Percentiles rank a stretch among this genome's conserved stretches.
Conservation (phyloP, 2,329 filamentous ascomycete species). For the Cercospora beticola region DNA sequence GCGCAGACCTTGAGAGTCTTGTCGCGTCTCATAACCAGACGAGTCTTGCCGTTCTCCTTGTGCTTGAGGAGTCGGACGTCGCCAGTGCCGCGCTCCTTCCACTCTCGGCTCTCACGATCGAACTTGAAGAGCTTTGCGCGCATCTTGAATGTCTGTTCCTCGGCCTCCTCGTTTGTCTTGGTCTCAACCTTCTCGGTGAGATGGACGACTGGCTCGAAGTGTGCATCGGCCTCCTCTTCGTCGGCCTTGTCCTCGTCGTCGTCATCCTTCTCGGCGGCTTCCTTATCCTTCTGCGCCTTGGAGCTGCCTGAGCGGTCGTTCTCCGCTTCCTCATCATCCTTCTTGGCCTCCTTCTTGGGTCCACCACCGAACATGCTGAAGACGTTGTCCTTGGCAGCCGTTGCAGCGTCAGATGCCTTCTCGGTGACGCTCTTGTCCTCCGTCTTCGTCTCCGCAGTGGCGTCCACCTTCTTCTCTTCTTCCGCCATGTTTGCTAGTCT, state of each 20-base stretch:
- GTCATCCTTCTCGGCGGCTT: slow-evolving; percentile 46
- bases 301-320: slow-evolving; percentile 87
- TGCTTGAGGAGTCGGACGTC: slow-evolving; percentile 97
- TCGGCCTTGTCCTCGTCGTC: slow-evolving; percentile 39
- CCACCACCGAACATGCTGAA: slow-evolving; percentile 99
- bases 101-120: slow-evolving; percentile 85
- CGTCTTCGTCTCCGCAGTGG: slow-evolving; percentile 28
- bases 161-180: slow-evolving; percentile 97
- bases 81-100: slow-evolving; percentile 98
- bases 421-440: slow-evolving; percentile 42
- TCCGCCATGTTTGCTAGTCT: slow-evolving; percentile 31
- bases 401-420: slow-evolving; percentile 39
- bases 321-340: slow-evolving; percentile 65
- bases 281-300: slow-evolving; percentile 63
- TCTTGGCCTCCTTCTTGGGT: slow-evolving; percentile 94
- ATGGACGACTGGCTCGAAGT: slow-evolving; percentile 95
- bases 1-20: slow-evolving; percentile 99
- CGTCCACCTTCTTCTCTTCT: slow-evolving; percentile 34
- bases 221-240: slow-evolving; percentile 76
- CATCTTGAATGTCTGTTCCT: slow-evolving; percentile 99
- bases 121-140: slow-evolving; percentile 99
- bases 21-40: slow-evolving; percentile 97
- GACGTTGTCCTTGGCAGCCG: slow-evolving; percentile 58
- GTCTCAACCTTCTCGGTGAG: slow-evolving; percentile 95
- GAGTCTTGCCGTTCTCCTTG: slow-evolving; percentile 96